Evolutionary conservation across 768 basidiomycete species (phyloP).

Genomic region (Russula earlei): DNA sequence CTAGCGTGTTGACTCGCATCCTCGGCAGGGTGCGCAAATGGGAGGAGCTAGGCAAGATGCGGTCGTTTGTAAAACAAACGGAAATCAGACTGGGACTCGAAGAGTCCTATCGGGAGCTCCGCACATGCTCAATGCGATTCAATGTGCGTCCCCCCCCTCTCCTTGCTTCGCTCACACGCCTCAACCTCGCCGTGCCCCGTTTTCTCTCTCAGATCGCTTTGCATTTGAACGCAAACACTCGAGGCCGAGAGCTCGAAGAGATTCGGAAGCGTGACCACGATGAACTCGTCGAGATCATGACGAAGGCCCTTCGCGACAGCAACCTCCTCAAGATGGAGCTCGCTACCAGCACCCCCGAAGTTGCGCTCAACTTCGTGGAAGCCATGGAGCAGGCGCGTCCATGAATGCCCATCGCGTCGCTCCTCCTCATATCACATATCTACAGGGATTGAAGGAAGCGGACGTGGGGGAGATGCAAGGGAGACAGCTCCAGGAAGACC

Average conservation of each 20-base stretch:
- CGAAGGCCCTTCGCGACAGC: constrained; percentile 4
- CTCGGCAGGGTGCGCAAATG: constrained; percentile 11
- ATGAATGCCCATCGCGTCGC: background rate
- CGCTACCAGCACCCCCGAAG: constrained; percentile 2
- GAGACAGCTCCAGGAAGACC: constrained; percentile 13
- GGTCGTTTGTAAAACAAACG: constrained; percentile 14
- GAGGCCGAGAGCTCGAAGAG: constrained; percentile 13
- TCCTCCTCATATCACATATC: background rate
- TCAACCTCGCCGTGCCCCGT: background rate
- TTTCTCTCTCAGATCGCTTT: constrained; percentile 2
- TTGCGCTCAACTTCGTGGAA: constrained; percentile 7
- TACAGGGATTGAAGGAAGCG: constrained; percentile 10
- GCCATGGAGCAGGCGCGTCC: constrained; percentile 16
- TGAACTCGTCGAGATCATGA: constrained; percentile 14
- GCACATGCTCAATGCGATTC: constrained; percentile 5
- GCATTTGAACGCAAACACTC: constrained; percentile 4
- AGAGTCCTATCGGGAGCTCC: constrained; percentile 16
- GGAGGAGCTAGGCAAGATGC: constrained; percentile 12
- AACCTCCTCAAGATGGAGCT: constrained; percentile 4
- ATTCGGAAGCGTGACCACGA: constrained; percentile 16
- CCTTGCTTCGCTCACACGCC: background rate
- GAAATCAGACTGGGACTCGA: constrained; percentile 17
- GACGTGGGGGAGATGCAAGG: constrained; percentile 11
- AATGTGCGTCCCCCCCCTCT: constrained; percentile 3
- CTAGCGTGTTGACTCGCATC: constrained; percentile 12